Conservation (phyloP, 1,284 basidiomycete species). For the Schizopora paradoxa region DNA sequence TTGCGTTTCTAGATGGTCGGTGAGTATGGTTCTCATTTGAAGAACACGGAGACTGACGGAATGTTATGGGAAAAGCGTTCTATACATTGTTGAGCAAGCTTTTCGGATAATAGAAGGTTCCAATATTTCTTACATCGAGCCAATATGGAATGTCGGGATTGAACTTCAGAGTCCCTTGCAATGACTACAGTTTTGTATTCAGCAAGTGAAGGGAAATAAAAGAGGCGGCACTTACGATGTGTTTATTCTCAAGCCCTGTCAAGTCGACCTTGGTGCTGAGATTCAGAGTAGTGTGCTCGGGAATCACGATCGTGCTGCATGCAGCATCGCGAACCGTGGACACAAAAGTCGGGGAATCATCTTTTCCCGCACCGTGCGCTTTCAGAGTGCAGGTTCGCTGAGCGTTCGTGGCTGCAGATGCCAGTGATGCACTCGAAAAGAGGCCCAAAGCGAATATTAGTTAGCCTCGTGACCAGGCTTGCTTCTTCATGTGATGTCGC, state of each 20-base stretch:
- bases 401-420: too few species aligned
- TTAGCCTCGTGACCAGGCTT: too few species aligned
- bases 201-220: not conserved
- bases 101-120: not conserved
- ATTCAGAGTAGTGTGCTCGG: constrained; percentile 42
- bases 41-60: constrained; percentile 26
- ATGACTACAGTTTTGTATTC: constrained; percentile 28
- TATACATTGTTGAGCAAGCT: constrained; percentile 18
- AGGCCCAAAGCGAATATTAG: too few species aligned
- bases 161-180: constrained; percentile 48
- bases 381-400: not conserved
- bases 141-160: constrained; percentile 48
- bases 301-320: constrained; percentile 43
- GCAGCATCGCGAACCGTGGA: constrained; percentile 33
- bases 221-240: constrained; percentile 36
- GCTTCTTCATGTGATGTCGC: too few species aligned
- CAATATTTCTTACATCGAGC: constrained; percentile 35
- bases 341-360: constrained; percentile 47
- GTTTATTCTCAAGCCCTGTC: constrained; percentile 45
- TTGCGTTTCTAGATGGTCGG: constrained; percentile 34
- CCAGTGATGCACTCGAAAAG: too few species aligned
- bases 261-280: constrained; percentile 48
- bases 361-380: constrained; percentile 35
- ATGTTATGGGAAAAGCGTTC: constrained; percentile 50
- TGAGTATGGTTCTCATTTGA: not conserved